phyloP scores from a whole-genome alignment of 2,329 filamentous ascomycete species.

The Pochonia chlamydosporia region DNA sequence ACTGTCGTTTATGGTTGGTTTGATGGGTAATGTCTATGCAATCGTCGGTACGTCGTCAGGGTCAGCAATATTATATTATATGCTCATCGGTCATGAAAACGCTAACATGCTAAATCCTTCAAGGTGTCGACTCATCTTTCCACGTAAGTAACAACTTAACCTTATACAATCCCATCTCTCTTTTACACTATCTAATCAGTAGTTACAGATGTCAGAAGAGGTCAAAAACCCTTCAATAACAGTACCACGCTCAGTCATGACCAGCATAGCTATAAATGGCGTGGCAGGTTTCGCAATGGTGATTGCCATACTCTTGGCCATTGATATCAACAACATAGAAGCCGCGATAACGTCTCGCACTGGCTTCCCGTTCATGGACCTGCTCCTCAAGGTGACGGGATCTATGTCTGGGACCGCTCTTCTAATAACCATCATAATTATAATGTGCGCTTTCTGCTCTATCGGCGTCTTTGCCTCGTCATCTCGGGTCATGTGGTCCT shows the following conservation, averaged over 20 bases:
- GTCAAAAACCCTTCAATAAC: slow-evolving; percentile 40
- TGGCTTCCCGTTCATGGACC: slow-evolving; percentile 52
- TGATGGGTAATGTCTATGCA: slow-evolving; percentile 33
- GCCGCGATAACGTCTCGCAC: slow-evolving; percentile 26
- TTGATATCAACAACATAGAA: background rate
- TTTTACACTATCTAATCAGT: no score
- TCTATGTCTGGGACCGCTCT: slow-evolving; percentile 42
- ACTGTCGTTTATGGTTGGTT: slow-evolving; percentile 38
- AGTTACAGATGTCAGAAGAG: slow-evolving; percentile 43
- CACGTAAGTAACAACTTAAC: no score
- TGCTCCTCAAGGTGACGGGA: slow-evolving; percentile 46
- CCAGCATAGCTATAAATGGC: slow-evolving; percentile 43
- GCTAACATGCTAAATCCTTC: no score
- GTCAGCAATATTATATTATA: no score
- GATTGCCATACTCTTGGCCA: background rate
- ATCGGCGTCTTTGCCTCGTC: slow-evolving; percentile 51
- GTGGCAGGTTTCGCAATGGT: slow-evolving; percentile 41
- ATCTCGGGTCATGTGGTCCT: slow-evolving; percentile 51
- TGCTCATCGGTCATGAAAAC: no score
- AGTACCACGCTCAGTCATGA: slow-evolving; percentile 45
- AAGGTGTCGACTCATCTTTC: slow-evolving; percentile 5
- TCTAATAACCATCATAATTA: slow-evolving; percentile 44
- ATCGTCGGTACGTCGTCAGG: slow-evolving; percentile 26
- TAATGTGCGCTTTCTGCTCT: slow-evolving; percentile 42
- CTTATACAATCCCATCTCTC: no score